Conservation (phyloP, 345 rosid species). For the Arabidopsis arenosa region DNA sequence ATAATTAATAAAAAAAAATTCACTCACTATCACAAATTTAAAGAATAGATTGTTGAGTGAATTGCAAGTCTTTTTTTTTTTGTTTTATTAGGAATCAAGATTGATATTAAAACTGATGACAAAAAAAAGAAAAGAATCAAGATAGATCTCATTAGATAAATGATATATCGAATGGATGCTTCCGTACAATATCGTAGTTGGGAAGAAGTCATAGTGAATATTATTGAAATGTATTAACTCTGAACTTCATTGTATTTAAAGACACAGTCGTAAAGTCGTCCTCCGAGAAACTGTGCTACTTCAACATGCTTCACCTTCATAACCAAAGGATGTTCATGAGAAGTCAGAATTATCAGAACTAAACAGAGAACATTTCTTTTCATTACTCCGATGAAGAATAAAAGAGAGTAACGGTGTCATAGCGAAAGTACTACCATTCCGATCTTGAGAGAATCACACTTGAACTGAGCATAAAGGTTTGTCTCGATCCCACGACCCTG, state of each 20-base stretch:
- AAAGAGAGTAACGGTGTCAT: neutral
- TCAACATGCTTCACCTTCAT: conserved; percentile 92
- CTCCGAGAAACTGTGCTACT: conserved; percentile 96
- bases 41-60: too few relatives aligned
- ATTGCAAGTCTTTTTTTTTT: too few relatives aligned
- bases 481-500: conserved; percentile 99
- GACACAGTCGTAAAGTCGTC: conserved; percentile 94
- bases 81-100: neutral
- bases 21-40: too few relatives aligned
- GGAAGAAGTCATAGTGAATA: neutral
- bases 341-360: neutral
- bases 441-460: conserved; percentile 94
- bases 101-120: neutral
- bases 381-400: neutral
- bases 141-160: neutral
- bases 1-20: too few relatives aligned
- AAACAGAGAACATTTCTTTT: neutral
- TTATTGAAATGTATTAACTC: conserved; percentile 4
- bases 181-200: neutral
- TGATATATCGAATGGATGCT: neutral
- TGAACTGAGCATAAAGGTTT: conserved; percentile 92
- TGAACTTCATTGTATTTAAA: conserved; percentile 76
- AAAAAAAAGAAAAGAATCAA: neutral
- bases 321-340: neutral
- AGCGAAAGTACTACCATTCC: conserved; percentile 68